A percentile compares a stretch with the other conserved stretches of the same genome.
phyloP scores from a whole-genome alignment of 768 basidiomycete genomes.

The Pluteus cervinus region DNA sequence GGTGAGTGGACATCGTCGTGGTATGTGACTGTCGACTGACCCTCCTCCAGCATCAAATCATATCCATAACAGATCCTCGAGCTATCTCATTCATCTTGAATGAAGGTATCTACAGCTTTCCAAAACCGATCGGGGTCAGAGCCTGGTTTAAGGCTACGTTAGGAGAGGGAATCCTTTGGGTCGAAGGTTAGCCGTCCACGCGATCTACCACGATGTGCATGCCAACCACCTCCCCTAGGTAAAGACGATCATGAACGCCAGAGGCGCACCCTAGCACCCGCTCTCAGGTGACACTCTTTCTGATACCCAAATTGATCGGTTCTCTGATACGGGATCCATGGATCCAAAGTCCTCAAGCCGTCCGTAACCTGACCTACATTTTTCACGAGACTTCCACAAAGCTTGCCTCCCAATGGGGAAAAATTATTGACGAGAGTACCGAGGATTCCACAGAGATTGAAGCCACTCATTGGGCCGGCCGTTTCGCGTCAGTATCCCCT shows the following conservation, averaged over 20 bases:
- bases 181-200: constrained; percentile 40
- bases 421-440: constrained; percentile 34
- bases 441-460: constrained; percentile 42
- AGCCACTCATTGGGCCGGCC: constrained; percentile 51
- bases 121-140: constrained; percentile 57
- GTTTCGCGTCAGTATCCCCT: constrained; percentile 44
- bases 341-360: constrained; percentile 39
- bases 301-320: constrained; percentile 4
- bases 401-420: constrained; percentile 45
- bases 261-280: constrained; percentile 45
- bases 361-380: constrained; percentile 42
- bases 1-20: constrained; percentile 24
- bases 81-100: constrained; percentile 51
- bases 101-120: constrained; percentile 51
- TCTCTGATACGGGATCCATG: not conserved
- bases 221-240: constrained; percentile 24
- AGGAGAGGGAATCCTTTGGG: constrained; percentile 61
- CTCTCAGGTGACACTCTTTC: constrained; percentile 53
- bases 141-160: constrained; percentile 58
- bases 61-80: constrained; percentile 50
- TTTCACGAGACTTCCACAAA: constrained; percentile 53
- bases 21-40: constrained; percentile 7
- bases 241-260: constrained; percentile 53
- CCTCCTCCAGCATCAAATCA: constrained; percentile 42
- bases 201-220: constrained; percentile 1